Evolutionary conservation across 2,329 filamentous ascomycete genomes (phyloP).

Genomic region (Fusarium pseudoanthophilum): DNA sequence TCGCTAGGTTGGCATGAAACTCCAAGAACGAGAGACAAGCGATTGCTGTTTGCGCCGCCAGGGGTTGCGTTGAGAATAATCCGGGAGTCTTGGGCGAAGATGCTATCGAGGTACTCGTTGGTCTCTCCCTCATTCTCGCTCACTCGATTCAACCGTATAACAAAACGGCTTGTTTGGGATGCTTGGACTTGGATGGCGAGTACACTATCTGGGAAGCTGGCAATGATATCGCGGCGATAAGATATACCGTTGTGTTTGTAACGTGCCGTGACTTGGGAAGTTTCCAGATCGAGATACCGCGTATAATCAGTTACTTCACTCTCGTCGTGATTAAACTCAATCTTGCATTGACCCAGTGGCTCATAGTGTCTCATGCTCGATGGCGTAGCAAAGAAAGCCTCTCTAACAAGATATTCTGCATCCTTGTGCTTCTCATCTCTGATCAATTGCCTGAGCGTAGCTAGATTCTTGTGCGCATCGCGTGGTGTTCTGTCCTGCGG

Average conservation of each 20-base stretch:
- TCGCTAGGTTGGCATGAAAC: neutral
- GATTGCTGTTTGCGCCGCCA: slow-evolving; percentile 37
- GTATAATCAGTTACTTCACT: slow-evolving; percentile 47
- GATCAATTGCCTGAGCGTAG: slow-evolving; percentile 37
- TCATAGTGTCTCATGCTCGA: slow-evolving; percentile 45
- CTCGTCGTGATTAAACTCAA: slow-evolving; percentile 52
- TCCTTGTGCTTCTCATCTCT: slow-evolving; percentile 37
- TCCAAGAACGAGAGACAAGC: slow-evolving; percentile 26
- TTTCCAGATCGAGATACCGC: slow-evolving; percentile 53
- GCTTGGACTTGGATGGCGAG: slow-evolving; percentile 43
- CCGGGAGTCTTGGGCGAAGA: slow-evolving; percentile 29
- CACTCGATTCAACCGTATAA: slow-evolving; percentile 40
- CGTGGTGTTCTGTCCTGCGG: slow-evolving; percentile 56
- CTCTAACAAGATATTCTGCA: slow-evolving; percentile 37
- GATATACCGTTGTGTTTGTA: slow-evolving; percentile 50
- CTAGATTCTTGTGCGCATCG: slow-evolving; percentile 35
- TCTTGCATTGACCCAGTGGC: slow-evolving; percentile 48
- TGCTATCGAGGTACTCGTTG: slow-evolving; percentile 41
- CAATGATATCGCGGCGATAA: slow-evolving; percentile 52
- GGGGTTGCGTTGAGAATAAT: slow-evolving; percentile 38
- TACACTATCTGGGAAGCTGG: slow-evolving; percentile 55
- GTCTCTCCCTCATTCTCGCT: slow-evolving; percentile 40
- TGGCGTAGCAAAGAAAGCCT: slow-evolving; percentile 42
- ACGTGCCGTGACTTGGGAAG: slow-evolving; percentile 50
- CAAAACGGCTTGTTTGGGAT: slow-evolving; percentile 35